Evolutionary conservation across 2,329 filamentous ascomycete species (phyloP).

Genomic region (Phyllosticta paracitricarpa): DNA sequence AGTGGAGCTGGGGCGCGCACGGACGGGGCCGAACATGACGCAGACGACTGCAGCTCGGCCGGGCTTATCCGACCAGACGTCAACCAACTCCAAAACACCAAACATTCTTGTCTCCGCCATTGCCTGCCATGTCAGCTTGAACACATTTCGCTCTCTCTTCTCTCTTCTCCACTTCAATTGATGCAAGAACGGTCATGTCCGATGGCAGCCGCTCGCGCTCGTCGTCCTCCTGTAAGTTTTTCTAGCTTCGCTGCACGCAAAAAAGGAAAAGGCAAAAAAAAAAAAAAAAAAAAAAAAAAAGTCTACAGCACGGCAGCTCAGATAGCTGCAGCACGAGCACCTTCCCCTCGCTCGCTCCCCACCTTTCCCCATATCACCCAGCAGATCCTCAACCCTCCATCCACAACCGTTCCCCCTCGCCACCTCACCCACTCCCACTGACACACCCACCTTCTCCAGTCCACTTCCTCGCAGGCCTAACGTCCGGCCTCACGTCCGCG

Average conservation of each 20-base stretch:
- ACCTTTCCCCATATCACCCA: too few relatives aligned
- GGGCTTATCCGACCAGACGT: background rate
- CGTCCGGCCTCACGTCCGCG: constrained; percentile 78
- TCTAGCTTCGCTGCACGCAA: background rate
- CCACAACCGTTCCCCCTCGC: too few relatives aligned
- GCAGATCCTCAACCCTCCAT: too few relatives aligned
- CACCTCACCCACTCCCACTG: background rate
- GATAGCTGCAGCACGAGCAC: background rate
- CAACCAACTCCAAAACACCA: background rate
- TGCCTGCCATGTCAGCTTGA: constrained; percentile 5
- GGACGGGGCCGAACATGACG: constrained; percentile 5
- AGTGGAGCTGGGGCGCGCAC: background rate
- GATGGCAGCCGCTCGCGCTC: constrained; percentile 40
- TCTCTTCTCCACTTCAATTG: background rate
- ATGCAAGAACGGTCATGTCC: constrained; percentile 37
- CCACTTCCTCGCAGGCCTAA: constrained; percentile 82
- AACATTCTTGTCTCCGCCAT: background rate
- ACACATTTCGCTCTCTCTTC: background rate
- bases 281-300: background rate
- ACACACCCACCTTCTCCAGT: constrained; percentile 25
- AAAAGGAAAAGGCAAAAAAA: background rate
- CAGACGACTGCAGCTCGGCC: constrained; percentile 1
- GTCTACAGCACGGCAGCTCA: background rate
- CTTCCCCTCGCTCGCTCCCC: background rate
- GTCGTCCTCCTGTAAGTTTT: constrained; percentile 40